Percentiles rank a stretch among this genome's conserved stretches.
These are phyloP conservation scores for Pichia sp. DNA, from an alignment of 1,139 yeast species.

Conservation along the genomic window DNA sequence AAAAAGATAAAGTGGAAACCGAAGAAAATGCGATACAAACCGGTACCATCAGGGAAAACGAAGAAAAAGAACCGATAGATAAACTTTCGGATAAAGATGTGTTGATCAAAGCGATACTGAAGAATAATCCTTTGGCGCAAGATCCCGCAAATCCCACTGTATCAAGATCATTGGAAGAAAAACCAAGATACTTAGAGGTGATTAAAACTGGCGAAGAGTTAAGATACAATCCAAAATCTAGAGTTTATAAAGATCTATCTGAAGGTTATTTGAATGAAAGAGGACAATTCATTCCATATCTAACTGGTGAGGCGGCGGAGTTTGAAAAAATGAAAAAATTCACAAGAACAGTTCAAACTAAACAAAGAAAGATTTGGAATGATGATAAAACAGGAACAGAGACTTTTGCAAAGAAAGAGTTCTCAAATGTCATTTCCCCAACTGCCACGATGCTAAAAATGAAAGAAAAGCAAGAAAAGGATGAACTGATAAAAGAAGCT, in stretches of 20 bases:
- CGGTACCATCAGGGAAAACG: not conserved
- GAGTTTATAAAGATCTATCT: slow-evolving; percentile 38
- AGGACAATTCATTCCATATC: slow-evolving; percentile 44
- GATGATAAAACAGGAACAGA: slow-evolving; percentile 18
- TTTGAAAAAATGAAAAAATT: slow-evolving; percentile 40
- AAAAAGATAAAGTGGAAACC: slow-evolving; percentile 24
- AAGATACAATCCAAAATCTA: slow-evolving; percentile 49
- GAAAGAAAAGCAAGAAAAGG: slow-evolving; percentile 32
- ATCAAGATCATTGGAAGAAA: slow-evolving; percentile 31
- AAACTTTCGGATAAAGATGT: slow-evolving; percentile 10
- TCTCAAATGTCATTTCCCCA: slow-evolving; percentile 51
- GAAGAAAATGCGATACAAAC: not conserved
- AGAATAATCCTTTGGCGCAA: slow-evolving; percentile 12
- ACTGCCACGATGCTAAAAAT: slow-evolving; percentile 43
- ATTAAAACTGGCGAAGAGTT: slow-evolving; percentile 26
- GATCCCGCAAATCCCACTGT: slow-evolving; percentile 15
- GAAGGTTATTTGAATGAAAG: slow-evolving; percentile 42
- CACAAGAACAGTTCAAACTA: slow-evolving; percentile 29
- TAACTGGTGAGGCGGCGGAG: slow-evolving; percentile 44
- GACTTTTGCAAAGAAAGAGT: slow-evolving; percentile 32
- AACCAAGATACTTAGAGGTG: slow-evolving; percentile 31
- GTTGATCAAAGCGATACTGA: slow-evolving; percentile 7
- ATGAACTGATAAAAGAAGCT: slow-evolving; percentile 24
- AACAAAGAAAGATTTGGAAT: slow-evolving; percentile 16
- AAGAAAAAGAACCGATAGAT: not conserved